phyloP scores from a whole-genome alignment of 371 early-diverging fungal genomes.

The Cokeromyces recurvatus region DNA sequence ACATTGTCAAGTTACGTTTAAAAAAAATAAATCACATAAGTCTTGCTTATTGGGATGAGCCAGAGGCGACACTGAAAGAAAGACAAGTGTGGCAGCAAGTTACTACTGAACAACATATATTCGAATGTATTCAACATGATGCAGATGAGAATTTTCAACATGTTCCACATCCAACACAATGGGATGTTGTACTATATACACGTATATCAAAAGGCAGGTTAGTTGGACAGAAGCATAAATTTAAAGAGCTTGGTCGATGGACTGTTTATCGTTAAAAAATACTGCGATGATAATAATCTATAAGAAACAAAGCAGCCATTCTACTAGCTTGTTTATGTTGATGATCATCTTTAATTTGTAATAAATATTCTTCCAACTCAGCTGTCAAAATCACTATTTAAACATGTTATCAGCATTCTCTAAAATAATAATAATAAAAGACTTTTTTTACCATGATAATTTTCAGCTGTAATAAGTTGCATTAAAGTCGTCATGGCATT shows the following conservation, averaged over 20 bases:
- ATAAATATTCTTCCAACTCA: constrained; percentile 7
- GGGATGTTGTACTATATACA: constrained; percentile 33
- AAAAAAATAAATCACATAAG: constrained; percentile 37
- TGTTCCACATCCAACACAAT: background rate
- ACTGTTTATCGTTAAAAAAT: no score
- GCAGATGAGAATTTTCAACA: constrained; percentile 6
- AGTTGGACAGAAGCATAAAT: constrained; percentile 21
- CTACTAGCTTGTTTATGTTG: constrained; percentile 3
- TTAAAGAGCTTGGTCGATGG: constrained; percentile 21
- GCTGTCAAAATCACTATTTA: constrained; percentile 19
- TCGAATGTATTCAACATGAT: constrained; percentile 13
- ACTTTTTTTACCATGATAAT: constrained; percentile 4
- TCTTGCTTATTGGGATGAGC: constrained; percentile 40
- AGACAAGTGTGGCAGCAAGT: background rate
- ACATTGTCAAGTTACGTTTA: constrained; percentile 11
- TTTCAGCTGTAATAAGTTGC: constrained; percentile 23
- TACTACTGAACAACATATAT: constrained; percentile 2
- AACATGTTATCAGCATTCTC: background rate
- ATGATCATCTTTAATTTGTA: background rate
- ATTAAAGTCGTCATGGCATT: constrained; percentile 41
- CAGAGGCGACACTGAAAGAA: constrained; percentile 17
- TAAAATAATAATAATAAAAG: background rate
- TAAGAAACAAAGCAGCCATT: constrained; percentile 25
- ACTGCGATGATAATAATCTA: constrained; percentile 29
- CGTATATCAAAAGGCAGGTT: constrained; percentile 13